Evolutionary conservation across 352 stramenopile species (phyloP), one percentile per base, ranked within the genome.

Genomic region (Globisporangium solare): DNA sequence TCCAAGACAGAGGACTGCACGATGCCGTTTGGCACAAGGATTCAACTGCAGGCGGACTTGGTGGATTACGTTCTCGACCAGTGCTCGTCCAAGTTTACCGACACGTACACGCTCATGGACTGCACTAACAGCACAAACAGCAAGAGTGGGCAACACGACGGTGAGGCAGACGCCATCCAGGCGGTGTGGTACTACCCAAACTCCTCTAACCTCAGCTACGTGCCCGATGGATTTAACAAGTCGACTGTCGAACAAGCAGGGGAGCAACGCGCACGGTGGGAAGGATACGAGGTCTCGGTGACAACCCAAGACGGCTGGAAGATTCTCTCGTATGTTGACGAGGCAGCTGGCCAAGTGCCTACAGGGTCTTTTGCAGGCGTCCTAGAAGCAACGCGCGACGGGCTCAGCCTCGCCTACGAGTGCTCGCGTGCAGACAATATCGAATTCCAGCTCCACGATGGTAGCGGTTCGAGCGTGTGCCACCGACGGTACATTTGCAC

Each of bases 91-190:
- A 41, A 35, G 7, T 7, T 63, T 14, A 58, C 49, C 40, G 49
- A 63, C 42, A 41, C 49, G 11, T 63, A 63, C 42, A 45, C 47
- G 49, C 56, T 63, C 49, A 18, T 63, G 20, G 40, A 63, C 32
- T 63, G 56, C 22, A 43, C 22, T 32, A 39, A 47, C 27, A 43
- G 31, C 8, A 41, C 24, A 12, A 21, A n/a, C 48, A 63, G 56
- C 13, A 47, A 63, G 49, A 35, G 27, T 35, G 27, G 3, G 10
- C 27, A 1, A 10, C 4, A 1, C 27, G 27, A 35, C 10, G 27
- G 10, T 8, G 27, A 10, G 10, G 27, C 7, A 6, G 27, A 35
- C 27, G 27, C 10, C 5, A 6, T 35, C 7, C 27, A 35, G 27
- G 27, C 27, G 3, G 43, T 63, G 41, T 63, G 56, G 56, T 63